Evolutionary conservation across 139 green algal species (phyloP), one percentile per base, ranked within the genome.

Genomic region (Spirogloea muscicola): DNA sequence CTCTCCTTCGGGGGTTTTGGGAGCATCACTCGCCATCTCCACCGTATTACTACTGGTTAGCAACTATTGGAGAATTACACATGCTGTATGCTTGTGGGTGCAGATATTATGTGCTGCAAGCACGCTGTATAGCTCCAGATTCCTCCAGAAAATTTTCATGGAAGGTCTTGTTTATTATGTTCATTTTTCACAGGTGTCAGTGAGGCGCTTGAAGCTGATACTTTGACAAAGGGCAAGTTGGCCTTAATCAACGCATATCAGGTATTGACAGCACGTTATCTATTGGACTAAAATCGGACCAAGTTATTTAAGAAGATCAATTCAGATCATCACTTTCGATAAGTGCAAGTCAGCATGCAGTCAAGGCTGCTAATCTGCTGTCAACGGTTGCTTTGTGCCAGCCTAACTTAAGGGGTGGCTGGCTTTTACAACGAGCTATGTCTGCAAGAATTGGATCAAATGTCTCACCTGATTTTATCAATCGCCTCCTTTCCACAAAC

Each of bases 1-100:
- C 88, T 99, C 1, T 90, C 80, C 13, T 99, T 99, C 77, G 94
- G 94, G 9, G 94, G 94, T 29, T 96, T 99, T 85, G 94, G 90
- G 0, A 88, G 90, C 0, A 84, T 96, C 31, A 81, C 77, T 0
- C 79, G 90, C 3, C 90, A 95, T 74, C 65, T 96, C 43, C 16
- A 37, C 1, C 86, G 93, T 13, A 83, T 95, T 2, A 88, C 77
- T 0, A 40, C 33, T 4, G 90, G 71, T 78, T 16, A 79, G 71
- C 36, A 13, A 18, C 16, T 25, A 70, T 68, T 68, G 18, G 16
- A 16, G 37, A 51, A 16, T 34, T 27, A 18, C 18, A 70, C 62
- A 18, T 25, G 64, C 16, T n/a, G 62, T 21, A 36, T 25, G 10
- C 9, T 27, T 16, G 34, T 51, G 13, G 46, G n/a, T n/a, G n/a